phyloP scores from a whole-genome alignment of 169 alveolate species.

The Theileria annulata region DNA sequence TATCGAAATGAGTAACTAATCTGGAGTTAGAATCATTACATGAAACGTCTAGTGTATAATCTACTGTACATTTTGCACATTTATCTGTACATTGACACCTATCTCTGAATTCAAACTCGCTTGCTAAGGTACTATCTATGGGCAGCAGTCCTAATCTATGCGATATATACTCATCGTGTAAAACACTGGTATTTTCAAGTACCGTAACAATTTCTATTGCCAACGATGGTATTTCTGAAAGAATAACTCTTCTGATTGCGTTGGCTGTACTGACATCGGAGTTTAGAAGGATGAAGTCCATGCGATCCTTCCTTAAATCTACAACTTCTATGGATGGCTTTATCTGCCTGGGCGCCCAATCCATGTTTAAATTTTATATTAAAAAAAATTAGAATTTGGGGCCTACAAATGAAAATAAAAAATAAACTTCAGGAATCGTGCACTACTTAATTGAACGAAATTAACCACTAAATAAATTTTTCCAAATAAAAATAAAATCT shows the following conservation, averaged over 20 bases:
- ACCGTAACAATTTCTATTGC: slow-evolving; percentile 94
- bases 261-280: slow-evolving; percentile 92
- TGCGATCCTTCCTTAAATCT: slow-evolving; percentile 67
- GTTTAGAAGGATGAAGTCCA: slow-evolving; percentile 85
- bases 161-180: slow-evolving; percentile 94
- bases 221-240: slow-evolving; percentile 95
- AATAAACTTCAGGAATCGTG: neutral
- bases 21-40: slow-evolving; percentile 86
- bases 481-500: neutral
- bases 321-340: slow-evolving; percentile 79
- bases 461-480: neutral
- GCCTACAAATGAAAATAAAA: neutral
- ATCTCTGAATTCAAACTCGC: slow-evolving; percentile 87
- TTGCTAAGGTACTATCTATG: slow-evolving; percentile 84
- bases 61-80: slow-evolving; percentile 90
- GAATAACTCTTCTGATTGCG: slow-evolving; percentile 91
- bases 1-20: slow-evolving; percentile 84
- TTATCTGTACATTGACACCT: slow-evolving; percentile 89
- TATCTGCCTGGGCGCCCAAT: slow-evolving; percentile 71
- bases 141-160: slow-evolving; percentile 95
- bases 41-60: slow-evolving; percentile 84
- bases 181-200: slow-evolving; percentile 90
- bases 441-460: neutral
- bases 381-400: neutral
- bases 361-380: slow-evolving; percentile 55